phyloP scores from a whole-genome alignment of 306 rosid species.

The Glycyrrhiza uralensis region DNA sequence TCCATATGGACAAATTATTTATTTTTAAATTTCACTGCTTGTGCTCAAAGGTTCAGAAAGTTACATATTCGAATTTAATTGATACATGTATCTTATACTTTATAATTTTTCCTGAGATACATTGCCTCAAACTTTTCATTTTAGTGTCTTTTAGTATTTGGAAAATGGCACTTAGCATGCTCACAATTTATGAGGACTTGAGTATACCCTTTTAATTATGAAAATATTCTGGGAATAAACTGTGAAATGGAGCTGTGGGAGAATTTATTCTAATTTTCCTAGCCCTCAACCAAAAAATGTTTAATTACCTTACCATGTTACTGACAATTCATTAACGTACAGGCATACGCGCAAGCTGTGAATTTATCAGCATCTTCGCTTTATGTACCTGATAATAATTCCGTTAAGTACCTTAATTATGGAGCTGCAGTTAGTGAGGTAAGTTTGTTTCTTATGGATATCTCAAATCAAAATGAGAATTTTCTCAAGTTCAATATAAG shows the following conservation, averaged over 20 bases:
- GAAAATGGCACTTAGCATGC: no score
- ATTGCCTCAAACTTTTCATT: no score
- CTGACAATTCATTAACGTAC: constrained; percentile 27
- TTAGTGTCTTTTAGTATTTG: no score
- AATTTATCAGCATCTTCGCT: constrained; percentile 68
- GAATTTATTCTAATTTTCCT: not conserved
- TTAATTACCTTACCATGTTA: not conserved
- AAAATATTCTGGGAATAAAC: not conserved
- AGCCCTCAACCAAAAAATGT: not conserved
- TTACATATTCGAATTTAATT: no score
- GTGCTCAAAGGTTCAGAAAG: no score
- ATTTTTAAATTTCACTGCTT: no score
- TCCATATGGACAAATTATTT: no score
- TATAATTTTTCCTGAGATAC: no score
- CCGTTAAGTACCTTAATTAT: constrained; percentile 56
- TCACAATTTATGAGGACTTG: no score
- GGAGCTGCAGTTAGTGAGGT: constrained; percentile 93
- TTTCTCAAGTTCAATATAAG: not conserved
- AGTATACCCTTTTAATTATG: no score
- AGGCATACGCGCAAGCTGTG: constrained; percentile 59
- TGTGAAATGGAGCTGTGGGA: not conserved
- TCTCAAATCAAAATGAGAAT: not conserved
- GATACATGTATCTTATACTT: no score
- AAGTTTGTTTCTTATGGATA: constrained; percentile 14
- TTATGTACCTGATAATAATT: constrained; percentile 42